Evolutionary conservation across 352 stramenopile genomes (phyloP).

Genomic region (Lagenidium giganteum): DNA sequence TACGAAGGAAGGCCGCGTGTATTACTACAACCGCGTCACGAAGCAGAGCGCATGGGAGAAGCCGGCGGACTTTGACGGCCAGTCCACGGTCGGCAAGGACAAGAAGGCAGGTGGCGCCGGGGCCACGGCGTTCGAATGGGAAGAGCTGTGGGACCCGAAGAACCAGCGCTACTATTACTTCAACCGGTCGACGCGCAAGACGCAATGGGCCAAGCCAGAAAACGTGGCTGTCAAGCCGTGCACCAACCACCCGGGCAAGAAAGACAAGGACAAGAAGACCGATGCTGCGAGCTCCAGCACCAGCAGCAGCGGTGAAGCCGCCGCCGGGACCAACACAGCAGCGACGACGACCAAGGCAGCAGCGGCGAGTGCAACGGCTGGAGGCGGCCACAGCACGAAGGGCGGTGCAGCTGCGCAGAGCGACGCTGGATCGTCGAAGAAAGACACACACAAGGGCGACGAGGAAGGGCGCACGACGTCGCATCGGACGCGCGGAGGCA

Average conservation of each 20-base stretch:
- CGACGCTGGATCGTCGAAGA: neutral
- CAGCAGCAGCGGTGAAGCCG: slow-evolving; percentile 1
- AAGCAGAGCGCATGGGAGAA: slow-evolving; percentile 88
- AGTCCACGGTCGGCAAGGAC: slow-evolving; percentile 13
- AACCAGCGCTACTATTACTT: slow-evolving; percentile 85
- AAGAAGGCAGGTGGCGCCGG: slow-evolving; percentile 15
- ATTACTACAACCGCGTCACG: slow-evolving; percentile 86
- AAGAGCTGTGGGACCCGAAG: slow-evolving; percentile 85
- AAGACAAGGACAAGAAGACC: slow-evolving; percentile 17
- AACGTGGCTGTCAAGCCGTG: slow-evolving; percentile 74
- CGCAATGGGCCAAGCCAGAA: slow-evolving; percentile 76
- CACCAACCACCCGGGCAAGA: slow-evolving; percentile 14
- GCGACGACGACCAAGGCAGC: neutral
- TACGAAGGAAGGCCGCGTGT: slow-evolving; percentile 80
- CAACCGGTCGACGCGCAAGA: slow-evolving; percentile 75
- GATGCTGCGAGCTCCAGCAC: slow-evolving; percentile 1
- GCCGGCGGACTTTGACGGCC: slow-evolving; percentile 67
- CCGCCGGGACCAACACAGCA: no score
- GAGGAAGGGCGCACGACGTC: slow-evolving; percentile 14
- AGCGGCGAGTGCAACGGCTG: neutral
- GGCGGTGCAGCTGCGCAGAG: no score
- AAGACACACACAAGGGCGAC: no score
- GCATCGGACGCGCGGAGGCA: neutral
- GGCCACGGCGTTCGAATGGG: slow-evolving; percentile 42
- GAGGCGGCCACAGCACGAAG: no score